Base-by-base conservation (phyloP, 805 yeast genomes). In the Candida golubevii region DNA sequence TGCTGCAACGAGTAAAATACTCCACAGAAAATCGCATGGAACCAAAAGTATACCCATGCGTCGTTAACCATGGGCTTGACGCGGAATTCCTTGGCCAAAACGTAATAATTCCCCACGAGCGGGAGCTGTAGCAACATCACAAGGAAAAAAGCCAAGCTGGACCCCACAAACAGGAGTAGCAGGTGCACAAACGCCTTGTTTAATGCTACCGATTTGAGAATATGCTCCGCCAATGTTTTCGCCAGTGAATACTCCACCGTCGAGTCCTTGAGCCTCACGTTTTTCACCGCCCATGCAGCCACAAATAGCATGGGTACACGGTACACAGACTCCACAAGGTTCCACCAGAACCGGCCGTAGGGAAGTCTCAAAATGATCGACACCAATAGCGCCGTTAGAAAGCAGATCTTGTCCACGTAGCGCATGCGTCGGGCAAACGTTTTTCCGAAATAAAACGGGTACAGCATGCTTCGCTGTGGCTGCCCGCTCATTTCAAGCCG, bases 41-140 rank as follows among this genome's bases (percentile, higher is more conserved):
- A 78, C 75, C 79, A 77, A 51, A 62, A 77, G 54, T 66, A 79
- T 4, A 79, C 70, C 65, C 71, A 71, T 38, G 67, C 64, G 50
- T 71, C 76, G 44, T 71, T 71, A 34, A 66, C 53, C 36, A 60
- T 57, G 6, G 74, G 73, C 41, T 54, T 59, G 27, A 56, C 59
- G 38, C 71, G 65, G 49, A 66, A 71, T 39, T 69, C 75, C 47
- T 69, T 69, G 10, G 72, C 62, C 23, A 67, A 52, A 8, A 61
- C 50, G 46, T 62, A 66, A 49, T 64, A 68, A 31, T 48, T 48
- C 12, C 35, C 18, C 7, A 35, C 11, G 35, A 63, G 50, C 23
- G 66, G 57, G 30, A 65, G 53, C 45, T 65, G 70, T 29, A 52
- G 47, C 12, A 65, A 48, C 45, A 56, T 66, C 1, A 66, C 41